A percentile compares a stretch with the other conserved stretches of the same genome.
phyloP scores from a whole-genome alignment of 495 filamentous ascomycete species.

The Copromyces sp. region DNA sequence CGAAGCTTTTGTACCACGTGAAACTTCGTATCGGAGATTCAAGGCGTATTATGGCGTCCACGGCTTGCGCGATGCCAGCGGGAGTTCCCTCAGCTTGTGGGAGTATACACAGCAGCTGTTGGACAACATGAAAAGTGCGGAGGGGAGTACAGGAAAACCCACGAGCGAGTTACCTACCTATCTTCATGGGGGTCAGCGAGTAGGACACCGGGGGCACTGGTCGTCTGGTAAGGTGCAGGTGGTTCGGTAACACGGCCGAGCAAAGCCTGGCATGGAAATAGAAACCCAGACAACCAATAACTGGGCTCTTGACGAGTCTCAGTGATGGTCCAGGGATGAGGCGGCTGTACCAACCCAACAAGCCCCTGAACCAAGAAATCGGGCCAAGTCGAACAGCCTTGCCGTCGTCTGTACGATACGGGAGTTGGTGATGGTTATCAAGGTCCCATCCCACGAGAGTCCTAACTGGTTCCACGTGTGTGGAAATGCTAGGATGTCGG shows the following conservation, averaged over 20 bases:
- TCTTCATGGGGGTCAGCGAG: not conserved
- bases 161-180: not conserved
- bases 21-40: not conserved
- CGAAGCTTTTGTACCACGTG: not conserved
- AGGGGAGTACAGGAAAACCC: not conserved
- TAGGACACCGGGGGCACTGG: not conserved
- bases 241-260: not conserved
- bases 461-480: not conserved
- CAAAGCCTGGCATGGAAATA: not conserved
- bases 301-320: not conserved
- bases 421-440: not conserved
- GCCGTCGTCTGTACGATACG: not conserved
- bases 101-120: not conserved
- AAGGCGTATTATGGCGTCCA: not conserved
- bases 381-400: not conserved
- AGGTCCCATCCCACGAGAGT: not conserved
- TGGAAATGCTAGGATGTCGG: not conserved
- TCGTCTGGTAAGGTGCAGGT: not conserved
- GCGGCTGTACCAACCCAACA: not conserved
- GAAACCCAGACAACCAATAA: not conserved
- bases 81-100: not conserved
- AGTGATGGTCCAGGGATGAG: not conserved
- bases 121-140: not conserved
- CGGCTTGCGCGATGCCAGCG: not conserved
- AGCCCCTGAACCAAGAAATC: not conserved